A percentile compares a stretch with the other conserved stretches of the same genome.
Conservation (phyloP, 495 filamentous ascomycete species). For the Aspergillus sclerotioniger region DNA sequence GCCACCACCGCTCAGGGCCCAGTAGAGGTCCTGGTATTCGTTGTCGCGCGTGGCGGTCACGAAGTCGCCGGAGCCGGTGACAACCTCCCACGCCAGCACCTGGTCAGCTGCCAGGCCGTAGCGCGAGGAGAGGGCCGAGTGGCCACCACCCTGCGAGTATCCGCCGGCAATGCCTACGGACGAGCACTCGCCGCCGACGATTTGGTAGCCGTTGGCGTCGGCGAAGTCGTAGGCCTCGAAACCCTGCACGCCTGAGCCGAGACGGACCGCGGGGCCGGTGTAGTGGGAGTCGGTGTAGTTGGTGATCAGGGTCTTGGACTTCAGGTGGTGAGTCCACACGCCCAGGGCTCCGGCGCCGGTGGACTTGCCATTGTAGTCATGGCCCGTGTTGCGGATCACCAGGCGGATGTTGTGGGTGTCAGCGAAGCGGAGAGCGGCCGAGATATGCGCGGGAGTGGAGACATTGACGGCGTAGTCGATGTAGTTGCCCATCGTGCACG, state of each 20-base stretch:
- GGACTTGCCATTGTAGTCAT: slow-evolving; percentile 55
- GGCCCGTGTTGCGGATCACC: slow-evolving; percentile 65
- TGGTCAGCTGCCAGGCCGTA: slow-evolving; percentile 65
- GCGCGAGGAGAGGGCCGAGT: slow-evolving; percentile 48
- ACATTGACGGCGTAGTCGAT: slow-evolving; percentile 50
- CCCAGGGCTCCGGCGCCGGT: slow-evolving; percentile 54
- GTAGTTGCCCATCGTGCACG: slow-evolving; percentile 59
- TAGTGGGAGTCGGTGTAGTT: slow-evolving; percentile 33
- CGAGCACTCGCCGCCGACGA: slow-evolving; percentile 37
- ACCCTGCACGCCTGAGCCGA: slow-evolving; percentile 54
- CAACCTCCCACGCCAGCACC: slow-evolving; percentile 60
- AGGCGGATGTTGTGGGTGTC: slow-evolving; percentile 56
- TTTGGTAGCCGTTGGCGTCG: slow-evolving; percentile 18
- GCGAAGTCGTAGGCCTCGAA: slow-evolving; percentile 47
- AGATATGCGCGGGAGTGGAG: slow-evolving; percentile 27
- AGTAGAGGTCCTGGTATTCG: slow-evolving; percentile 60
- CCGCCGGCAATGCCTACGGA: slow-evolving; percentile 50
- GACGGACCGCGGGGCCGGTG: slow-evolving; percentile 48
- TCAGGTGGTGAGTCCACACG: slow-evolving; percentile 59
- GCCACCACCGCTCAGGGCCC: slow-evolving; percentile 66
- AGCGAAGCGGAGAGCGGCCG: slow-evolving; percentile 37
- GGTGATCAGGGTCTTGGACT: slow-evolving; percentile 40
- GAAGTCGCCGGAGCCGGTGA: slow-evolving; percentile 49
- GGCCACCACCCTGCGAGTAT: slow-evolving; percentile 61
- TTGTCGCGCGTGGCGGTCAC: slow-evolving; percentile 51